Evolutionary conservation across 1,284 basidiomycete genomes (phyloP).

Genomic region (Neotropicomus parvogracilis): DNA sequence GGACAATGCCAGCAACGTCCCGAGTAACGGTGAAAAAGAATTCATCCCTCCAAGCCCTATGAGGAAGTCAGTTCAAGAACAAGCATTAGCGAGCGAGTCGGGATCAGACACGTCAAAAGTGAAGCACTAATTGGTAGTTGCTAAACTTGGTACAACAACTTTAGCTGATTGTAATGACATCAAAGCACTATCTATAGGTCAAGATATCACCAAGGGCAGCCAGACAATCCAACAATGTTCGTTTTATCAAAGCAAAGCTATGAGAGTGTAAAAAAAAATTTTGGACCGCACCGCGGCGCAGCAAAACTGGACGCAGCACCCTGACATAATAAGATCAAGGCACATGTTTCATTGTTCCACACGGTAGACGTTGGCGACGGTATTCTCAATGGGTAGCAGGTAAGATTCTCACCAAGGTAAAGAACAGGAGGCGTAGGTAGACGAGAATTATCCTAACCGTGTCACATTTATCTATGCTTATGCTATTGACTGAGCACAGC

Average conservation of each 20-base stretch:
- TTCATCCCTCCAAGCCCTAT: conserved; percentile 19
- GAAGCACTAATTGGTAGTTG: background rate
- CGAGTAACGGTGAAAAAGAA: conserved; percentile 9
- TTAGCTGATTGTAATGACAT: too few species aligned
- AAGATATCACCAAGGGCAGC: too few species aligned
- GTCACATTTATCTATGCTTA: conserved; percentile 11
- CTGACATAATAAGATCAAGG: too few species aligned
- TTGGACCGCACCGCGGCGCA: too few species aligned
- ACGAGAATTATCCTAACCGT: conserved; percentile 14
- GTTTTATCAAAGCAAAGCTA: too few species aligned
- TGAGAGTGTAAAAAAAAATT: too few species aligned
- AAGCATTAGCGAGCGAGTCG: conserved; percentile 12
- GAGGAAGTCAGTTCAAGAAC: background rate
- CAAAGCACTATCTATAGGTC: too few species aligned
- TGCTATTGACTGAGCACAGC: background rate
- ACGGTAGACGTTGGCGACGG: too few species aligned
- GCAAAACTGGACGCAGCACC: too few species aligned
- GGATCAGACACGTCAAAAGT: conserved; percentile 9
- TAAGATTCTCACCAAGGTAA: conserved; percentile 10
- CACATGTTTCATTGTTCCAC: background rate
- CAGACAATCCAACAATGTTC: too few species aligned
- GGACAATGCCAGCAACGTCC: conserved; percentile 31
- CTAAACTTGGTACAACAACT: background rate
- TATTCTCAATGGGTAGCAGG: conserved; percentile 3
- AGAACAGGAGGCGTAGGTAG: conserved; percentile 5